Percentiles rank a stretch among this genome's conserved stretches.
phyloP scores from a whole-genome alignment of 2,329 filamentous ascomycete species.

The Ceratocystis smalleyi region DNA sequence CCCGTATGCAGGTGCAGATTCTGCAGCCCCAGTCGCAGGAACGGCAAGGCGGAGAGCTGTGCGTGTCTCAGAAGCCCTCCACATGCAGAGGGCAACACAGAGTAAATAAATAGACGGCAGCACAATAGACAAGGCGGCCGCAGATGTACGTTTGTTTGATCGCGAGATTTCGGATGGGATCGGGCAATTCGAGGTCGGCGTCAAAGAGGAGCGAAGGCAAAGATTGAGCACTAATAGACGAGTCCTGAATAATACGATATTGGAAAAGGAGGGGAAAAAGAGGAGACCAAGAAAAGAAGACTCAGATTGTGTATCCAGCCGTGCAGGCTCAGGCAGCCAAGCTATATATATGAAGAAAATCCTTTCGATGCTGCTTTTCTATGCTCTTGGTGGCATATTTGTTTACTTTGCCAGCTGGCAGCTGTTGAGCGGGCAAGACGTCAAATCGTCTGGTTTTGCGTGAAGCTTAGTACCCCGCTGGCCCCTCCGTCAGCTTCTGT shows the following conservation, averaged over 20 bases:
- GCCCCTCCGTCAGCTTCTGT: background rate
- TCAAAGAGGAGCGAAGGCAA: background rate
- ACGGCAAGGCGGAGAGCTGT: background rate
- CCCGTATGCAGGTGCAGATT: constrained; percentile 6
- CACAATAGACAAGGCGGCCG: background rate
- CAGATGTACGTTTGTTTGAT: background rate
- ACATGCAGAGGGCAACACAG: background rate
- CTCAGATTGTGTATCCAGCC: background rate
- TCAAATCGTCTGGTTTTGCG: background rate
- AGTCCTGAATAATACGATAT: too few species aligned
- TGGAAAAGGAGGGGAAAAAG: background rate
- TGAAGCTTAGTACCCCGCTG: background rate
- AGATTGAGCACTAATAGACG: background rate
- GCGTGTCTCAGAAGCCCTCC: background rate
- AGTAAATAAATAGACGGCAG: background rate
- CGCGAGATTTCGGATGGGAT: background rate
- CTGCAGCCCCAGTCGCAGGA: background rate
- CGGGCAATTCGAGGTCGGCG: background rate
- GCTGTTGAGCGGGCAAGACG: background rate
- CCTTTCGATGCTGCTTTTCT: background rate
- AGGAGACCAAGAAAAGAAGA: background rate
- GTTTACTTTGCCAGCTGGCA: background rate
- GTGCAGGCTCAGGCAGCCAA: background rate
- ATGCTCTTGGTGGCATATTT: background rate
- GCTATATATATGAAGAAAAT: background rate